These are phyloP conservation scores for Fraxinus velutina DNA, from an alignment of 305 asterid genomes.

Conservation along the genomic window DNA sequence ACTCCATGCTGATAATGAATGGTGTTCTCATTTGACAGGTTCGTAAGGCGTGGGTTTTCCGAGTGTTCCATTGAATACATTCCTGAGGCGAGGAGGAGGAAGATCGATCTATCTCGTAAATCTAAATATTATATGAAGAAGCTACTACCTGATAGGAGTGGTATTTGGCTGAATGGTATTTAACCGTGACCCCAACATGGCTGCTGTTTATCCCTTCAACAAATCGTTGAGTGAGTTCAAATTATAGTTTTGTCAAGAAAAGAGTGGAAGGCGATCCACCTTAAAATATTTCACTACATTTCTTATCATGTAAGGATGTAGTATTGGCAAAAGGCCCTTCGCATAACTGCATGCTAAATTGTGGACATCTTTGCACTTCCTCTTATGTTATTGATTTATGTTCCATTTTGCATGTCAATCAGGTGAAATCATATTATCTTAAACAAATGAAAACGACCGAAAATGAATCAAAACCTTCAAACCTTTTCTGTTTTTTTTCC, in stretches of 20 bases:
- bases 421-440: not conserved
- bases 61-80: constrained; percentile 71
- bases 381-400: not conserved
- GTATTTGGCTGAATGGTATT: constrained; percentile 51
- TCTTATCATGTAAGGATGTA: not conserved
- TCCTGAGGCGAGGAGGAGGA: constrained; percentile 72
- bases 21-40: constrained; percentile 43
- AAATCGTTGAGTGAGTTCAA: not conserved
- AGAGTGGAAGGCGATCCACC: not conserved
- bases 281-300: not conserved
- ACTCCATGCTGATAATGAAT: not conserved
- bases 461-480: too few species aligned
- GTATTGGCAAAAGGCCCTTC: not conserved
- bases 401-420: not conserved
- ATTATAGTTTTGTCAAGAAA: not conserved
- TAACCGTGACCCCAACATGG: constrained; percentile 20
- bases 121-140: constrained; percentile 86
- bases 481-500: too few species aligned
- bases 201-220: not conserved
- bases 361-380: not conserved
- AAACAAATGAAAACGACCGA: too few species aligned
- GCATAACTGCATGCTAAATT: not conserved
- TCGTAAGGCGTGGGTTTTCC: constrained; percentile 85
- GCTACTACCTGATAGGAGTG: constrained; percentile 74
- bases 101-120: constrained; percentile 65